A percentile compares a stretch with the other conserved stretches of the same genome.
Conservation (phyloP, 75 land plant species). For the Picea sitchensis region DNA sequence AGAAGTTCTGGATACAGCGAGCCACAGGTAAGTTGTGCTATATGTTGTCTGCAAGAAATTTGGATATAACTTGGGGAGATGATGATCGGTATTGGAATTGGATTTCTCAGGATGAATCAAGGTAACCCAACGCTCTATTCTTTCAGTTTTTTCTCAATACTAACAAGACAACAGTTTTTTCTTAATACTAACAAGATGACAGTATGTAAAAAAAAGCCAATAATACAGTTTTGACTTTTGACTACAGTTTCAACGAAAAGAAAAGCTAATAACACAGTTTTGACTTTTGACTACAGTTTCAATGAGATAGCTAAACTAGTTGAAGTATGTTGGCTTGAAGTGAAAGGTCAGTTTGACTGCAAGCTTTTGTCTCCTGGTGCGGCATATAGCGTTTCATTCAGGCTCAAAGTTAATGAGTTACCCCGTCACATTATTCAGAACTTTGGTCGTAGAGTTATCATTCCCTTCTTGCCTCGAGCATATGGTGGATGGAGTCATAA, state of each 20-base stretch:
- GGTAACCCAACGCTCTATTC: too few species aligned
- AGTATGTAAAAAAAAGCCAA: too few species aligned
- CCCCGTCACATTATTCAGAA: too few species aligned
- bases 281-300: too few species aligned
- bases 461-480: neutral
- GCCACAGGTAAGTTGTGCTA: neutral
- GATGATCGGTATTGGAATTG: neutral
- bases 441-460: neutral
- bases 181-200: too few species aligned
- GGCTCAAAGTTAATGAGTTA: neutral
- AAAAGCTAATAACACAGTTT: too few species aligned
- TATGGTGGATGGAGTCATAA: neutral
- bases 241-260: too few species aligned
- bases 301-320: constrained; percentile 3
- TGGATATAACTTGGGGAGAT: neutral
- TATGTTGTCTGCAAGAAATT: neutral
- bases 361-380: constrained; percentile 26
- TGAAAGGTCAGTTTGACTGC: constrained; percentile 25
- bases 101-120: neutral
- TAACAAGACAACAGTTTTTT: too few species aligned
- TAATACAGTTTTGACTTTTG: too few species aligned
- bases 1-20: neutral
- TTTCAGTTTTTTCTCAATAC: too few species aligned
- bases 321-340: constrained; percentile 60
- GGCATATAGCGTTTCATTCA: constrained; percentile 30